A percentile compares a stretch with the other conserved stretches of the same genome.
Conservation (phyloP, 2,329 filamentous ascomycete species). For the Scedosporium dehoogii region DNA sequence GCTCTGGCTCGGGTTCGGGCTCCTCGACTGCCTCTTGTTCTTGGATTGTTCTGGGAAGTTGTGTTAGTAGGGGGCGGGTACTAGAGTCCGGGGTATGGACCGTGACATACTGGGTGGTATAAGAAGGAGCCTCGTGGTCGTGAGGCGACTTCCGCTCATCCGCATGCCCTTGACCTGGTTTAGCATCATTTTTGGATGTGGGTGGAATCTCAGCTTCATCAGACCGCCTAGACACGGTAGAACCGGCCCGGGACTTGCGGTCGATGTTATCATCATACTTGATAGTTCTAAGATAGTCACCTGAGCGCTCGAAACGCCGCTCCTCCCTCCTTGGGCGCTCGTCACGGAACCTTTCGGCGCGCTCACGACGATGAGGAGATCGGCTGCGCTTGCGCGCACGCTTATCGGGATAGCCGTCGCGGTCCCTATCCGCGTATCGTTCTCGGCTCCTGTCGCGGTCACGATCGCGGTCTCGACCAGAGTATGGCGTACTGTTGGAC, state of each 20-base stretch:
- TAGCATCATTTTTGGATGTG: conserved; percentile 54
- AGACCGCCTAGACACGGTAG: conserved; percentile 3
- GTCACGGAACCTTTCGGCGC: conserved; percentile 24
- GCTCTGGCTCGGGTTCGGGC: conserved; percentile 21
- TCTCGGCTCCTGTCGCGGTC: conserved; percentile 17
- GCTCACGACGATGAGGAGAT: conserved; percentile 33
- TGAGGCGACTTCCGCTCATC: conserved; percentile 1
- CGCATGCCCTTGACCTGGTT: conserved; percentile 46
- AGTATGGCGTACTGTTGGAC: conserved; percentile 30
- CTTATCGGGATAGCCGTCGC: conserved; percentile 41
- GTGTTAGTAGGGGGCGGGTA: neutral
- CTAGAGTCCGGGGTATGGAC: neutral
- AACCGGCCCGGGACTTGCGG: conserved; percentile 29
- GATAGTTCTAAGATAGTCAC: conserved; percentile 12
- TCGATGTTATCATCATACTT: conserved; percentile 37
- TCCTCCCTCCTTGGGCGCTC: conserved; percentile 22
- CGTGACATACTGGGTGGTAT: conserved; percentile 8
- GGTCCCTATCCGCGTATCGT: conserved; percentile 14
- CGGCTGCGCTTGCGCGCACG: conserved; percentile 45
- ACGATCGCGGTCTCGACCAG: conserved; percentile 40
- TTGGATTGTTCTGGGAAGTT: conserved; percentile 7
- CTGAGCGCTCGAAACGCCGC: conserved; percentile 16
- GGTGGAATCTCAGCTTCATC: conserved; percentile 36
- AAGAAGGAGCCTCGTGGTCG: neutral
- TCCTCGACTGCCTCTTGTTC: neutral